Evolutionary conservation across 441 rosid species (phyloP).

Genomic region (Hypseocharis bilobata): DNA sequence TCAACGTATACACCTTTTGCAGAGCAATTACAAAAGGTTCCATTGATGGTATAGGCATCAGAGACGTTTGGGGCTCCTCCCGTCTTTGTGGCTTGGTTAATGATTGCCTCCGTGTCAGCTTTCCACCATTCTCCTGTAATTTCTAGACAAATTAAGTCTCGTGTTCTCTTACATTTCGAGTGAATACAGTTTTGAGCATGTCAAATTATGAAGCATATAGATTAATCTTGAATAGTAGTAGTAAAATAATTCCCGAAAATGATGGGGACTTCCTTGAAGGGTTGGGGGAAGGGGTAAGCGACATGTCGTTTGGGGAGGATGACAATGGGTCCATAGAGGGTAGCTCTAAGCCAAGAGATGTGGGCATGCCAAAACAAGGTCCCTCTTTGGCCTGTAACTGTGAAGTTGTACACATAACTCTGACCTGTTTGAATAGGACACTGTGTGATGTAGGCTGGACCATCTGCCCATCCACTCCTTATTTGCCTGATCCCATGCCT

Average conservation of each 20-base stretch:
- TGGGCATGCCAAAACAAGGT: conserved; percentile 58
- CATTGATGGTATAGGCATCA: conserved; percentile 42
- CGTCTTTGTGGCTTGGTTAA: conserved; percentile 31
- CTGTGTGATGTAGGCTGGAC: conserved; percentile 54
- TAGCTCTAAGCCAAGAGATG: conserved; percentile 48
- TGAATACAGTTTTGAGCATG: too few relatives aligned
- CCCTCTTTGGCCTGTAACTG: conserved; percentile 52
- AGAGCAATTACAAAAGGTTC: conserved; percentile 53
- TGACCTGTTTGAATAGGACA: conserved; percentile 47
- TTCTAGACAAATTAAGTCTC: neutral
- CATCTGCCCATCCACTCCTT: conserved; percentile 50
- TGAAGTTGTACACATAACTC: conserved; percentile 44
- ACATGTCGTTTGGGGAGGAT: conserved; percentile 36
- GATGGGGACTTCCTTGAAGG: conserved; percentile 32
- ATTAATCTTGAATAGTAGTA: too few relatives aligned
- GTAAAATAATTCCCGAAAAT: conserved; percentile 20
- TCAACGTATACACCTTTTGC: too few relatives aligned
- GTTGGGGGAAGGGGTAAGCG: conserved; percentile 39
- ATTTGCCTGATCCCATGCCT: conserved; percentile 54
- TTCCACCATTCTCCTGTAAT: conserved; percentile 53
- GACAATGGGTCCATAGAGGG: conserved; percentile 41
- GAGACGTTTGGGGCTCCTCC: conserved; percentile 51
- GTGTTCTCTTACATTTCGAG: too few relatives aligned
- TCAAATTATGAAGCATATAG: too few relatives aligned
- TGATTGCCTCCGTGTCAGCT: conserved; percentile 37